Percentiles rank a stretch among this genome's conserved stretches.
Evolutionary conservation across 2,329 filamentous ascomycete genomes (phyloP).

Genomic region (Aspergillus quadrilineatus): DNA sequence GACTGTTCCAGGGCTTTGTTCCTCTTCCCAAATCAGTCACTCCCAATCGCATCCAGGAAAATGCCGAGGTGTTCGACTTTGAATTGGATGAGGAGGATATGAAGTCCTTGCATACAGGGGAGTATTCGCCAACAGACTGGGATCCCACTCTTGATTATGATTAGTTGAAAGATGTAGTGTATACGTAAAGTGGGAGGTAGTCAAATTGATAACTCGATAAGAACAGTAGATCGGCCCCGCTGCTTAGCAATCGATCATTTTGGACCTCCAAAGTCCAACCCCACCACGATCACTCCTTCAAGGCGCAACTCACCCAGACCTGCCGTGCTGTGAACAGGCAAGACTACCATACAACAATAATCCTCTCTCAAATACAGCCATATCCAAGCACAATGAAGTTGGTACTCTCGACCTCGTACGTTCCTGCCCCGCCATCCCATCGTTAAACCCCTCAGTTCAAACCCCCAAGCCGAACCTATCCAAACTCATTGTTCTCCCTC

Average conservation of each 20-base stretch:
- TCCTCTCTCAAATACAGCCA: background rate
- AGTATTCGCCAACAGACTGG: conserved; percentile 60
- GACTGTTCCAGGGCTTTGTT: conserved; percentile 53
- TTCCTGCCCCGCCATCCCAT: conserved; percentile 16
- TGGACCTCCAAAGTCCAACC: conserved; percentile 1
- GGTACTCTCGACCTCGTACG: conserved; percentile 82
- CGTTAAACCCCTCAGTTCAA: background rate
- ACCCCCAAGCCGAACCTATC: background rate
- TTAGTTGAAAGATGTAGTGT: conserved; percentile 13
- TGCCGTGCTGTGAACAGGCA: background rate
- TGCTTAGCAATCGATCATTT: conserved; percentile 28
- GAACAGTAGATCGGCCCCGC: conserved; percentile 17
- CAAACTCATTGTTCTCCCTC: background rate
- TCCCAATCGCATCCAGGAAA: conserved; percentile 60
- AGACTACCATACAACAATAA: background rate
- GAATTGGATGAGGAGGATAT: conserved; percentile 59
- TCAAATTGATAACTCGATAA: background rate
- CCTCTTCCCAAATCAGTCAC: conserved; percentile 64
- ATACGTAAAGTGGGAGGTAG: background rate
- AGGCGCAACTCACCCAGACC: background rate
- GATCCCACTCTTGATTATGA: conserved; percentile 49
- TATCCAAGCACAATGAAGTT: conserved; percentile 64
- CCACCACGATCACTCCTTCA: conserved; percentile 3
- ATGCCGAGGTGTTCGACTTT: conserved; percentile 61
- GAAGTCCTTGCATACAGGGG: conserved; percentile 54